Evolutionary conservation across 2,329 filamentous ascomycete species (phyloP).

Genomic region (Aureobasidium uvarum): DNA sequence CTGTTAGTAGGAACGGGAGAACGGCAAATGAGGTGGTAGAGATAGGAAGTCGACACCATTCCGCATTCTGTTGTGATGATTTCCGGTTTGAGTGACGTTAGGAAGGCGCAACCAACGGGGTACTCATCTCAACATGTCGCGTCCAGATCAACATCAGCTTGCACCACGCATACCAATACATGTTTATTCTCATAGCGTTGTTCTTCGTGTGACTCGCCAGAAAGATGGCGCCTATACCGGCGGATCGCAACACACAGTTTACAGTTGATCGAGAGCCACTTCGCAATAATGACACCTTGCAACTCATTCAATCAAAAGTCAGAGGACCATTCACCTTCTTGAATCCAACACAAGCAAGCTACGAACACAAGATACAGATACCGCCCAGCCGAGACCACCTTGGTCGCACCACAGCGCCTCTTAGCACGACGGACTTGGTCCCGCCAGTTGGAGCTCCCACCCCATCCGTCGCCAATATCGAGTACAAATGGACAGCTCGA

Average conservation of each 20-base stretch:
- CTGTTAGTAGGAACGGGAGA: background rate
- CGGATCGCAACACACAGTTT: constrained; percentile 36
- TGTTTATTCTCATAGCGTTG: background rate
- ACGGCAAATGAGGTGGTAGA: background rate
- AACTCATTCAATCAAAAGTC: constrained; percentile 33
- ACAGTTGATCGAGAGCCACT: constrained; percentile 35
- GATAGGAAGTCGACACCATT: background rate
- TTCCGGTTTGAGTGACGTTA: background rate
- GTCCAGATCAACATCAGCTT: background rate
- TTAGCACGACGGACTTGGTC: background rate
- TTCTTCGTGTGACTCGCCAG: background rate
- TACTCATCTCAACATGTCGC: background rate
- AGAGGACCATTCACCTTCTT: constrained; percentile 49
- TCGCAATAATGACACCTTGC: constrained; percentile 31
- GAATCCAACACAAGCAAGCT: constrained; percentile 51
- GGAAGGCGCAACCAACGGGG: constrained; percentile 5
- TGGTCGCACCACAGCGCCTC: background rate
- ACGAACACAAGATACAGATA: constrained; percentile 28
- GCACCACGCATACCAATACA: background rate
- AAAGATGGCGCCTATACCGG: background rate
- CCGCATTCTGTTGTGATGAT: constrained; percentile 6
- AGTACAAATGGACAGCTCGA: constrained; percentile 44
- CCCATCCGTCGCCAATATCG: constrained; percentile 28
- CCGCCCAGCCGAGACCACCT: background rate
- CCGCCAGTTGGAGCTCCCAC: background rate